Evolutionary conservation across 2,329 filamentous ascomycete genomes (phyloP), one percentile per base, ranked within the genome.

Genomic region (Colletotrichum scovillei): DNA sequence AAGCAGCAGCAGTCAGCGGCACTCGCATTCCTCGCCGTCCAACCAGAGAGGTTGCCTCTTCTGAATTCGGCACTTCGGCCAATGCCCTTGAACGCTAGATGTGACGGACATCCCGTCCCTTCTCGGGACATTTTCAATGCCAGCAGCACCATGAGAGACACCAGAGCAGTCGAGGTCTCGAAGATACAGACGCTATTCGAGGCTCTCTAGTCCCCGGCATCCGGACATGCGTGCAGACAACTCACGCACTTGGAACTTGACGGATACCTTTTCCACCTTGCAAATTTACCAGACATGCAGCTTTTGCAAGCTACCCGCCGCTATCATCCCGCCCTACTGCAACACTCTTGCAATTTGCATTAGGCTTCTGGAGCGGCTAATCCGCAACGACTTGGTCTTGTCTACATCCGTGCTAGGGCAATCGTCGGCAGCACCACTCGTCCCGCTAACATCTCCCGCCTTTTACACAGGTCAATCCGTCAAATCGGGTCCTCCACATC

Each of bases 301-400:
- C 52, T 58, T 52, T 35, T 56, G 30, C 46, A 70, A 22, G 30
- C 46, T 57, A 56, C 26, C 63, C n/a, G 68, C 69, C 68, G 55
- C 55, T 46, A 67, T 67, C 55, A 46, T 67, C 53, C 32, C 55
- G 56, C 69, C 64, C 57, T 70, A 70, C 68, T 67, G 69, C 69
- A 63, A 69, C 57, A 64, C 26, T 32, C 53, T 59, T 73, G 55
- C 56, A 56, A 58, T 58, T 59, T 32, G 19, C 30, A 63, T 67
- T 72, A 73, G 67, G 62, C 71, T 71, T 63, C 69, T 73, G 67
- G 70, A 62, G 70, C 71, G 67, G 56, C 71, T 73, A 57, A 66
- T 70, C 67, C 71, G 60, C 56, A 57, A 66, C 67, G 24, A 62
- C 67, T 24, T 52, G 62, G 56, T 42, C 71, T 73, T 71, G 28